Evolutionary conservation across 257 asterid species (phyloP).

Genomic region (Gentiana dahurica): DNA sequence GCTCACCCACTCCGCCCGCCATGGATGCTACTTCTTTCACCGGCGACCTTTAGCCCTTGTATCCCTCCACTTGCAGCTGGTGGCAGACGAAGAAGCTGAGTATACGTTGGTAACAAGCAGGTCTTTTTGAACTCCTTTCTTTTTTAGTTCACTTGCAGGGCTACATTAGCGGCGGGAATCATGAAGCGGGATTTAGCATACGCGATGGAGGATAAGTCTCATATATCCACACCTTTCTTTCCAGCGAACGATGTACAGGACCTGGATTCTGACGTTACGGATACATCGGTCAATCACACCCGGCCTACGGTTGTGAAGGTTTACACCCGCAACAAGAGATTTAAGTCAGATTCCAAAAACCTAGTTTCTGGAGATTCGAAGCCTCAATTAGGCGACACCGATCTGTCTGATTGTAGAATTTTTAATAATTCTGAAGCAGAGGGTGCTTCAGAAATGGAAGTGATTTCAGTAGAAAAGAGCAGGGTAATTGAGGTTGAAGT

Average conservation of each 20-base stretch:
- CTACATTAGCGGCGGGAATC: background rate
- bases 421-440: slow-evolving; percentile 21
- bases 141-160: too few relatives aligned
- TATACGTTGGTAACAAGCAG: too few relatives aligned
- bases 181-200: too few relatives aligned
- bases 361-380: slow-evolving; percentile 6
- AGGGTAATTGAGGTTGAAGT: slow-evolving; percentile 57
- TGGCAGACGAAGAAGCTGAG: too few relatives aligned
- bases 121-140: too few relatives aligned
- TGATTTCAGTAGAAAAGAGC: slow-evolving; percentile 9
- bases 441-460: slow-evolving; percentile 16
- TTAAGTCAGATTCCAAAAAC: slow-evolving; percentile 19
- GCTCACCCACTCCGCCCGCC: too few relatives aligned
- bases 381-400: slow-evolving; percentile 1
- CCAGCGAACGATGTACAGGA: too few relatives aligned
- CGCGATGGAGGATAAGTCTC: too few relatives aligned
- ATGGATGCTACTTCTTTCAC: too few relatives aligned
- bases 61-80: too few relatives aligned
- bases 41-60: too few relatives aligned
- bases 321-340: slow-evolving; percentile 58
- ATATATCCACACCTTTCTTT: too few relatives aligned
- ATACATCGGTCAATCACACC: slow-evolving; percentile 16
- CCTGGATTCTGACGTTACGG: slow-evolving; percentile 27
- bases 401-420: slow-evolving; percentile 16
- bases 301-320: slow-evolving; percentile 34